phyloP scores from a whole-genome alignment of 371 early-diverging fungal genomes.

The Mortierella sp. region DNA sequence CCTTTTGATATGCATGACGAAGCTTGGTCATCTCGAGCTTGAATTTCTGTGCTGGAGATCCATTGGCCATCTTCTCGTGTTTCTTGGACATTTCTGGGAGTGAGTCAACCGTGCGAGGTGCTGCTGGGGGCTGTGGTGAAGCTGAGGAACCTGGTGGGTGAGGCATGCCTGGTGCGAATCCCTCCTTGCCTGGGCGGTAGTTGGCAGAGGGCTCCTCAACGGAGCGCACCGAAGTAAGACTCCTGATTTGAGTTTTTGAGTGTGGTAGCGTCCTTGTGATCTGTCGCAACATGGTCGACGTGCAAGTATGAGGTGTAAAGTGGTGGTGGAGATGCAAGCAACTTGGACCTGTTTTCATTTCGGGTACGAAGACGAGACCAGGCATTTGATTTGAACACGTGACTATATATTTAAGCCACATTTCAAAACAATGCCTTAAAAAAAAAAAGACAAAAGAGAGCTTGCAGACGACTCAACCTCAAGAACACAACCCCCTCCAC shows the following conservation, averaged over 20 bases:
- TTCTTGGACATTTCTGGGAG: conserved; percentile 54
- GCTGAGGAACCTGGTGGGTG: conserved; percentile 52
- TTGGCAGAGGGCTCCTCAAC: conserved; percentile 52
- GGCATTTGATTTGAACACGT: conserved; percentile 16
- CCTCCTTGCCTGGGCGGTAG: conserved; percentile 55
- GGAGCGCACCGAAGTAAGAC: conserved; percentile 39
- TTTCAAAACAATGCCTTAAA: conserved; percentile 30
- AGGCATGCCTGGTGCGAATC: conserved; percentile 56
- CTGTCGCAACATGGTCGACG: conserved; percentile 49
- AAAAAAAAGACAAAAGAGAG: conserved; percentile 14
- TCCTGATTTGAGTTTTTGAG: conserved; percentile 27
- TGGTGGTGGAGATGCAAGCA: not conserved
- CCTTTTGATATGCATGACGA: conserved; percentile 47
- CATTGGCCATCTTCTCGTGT: conserved; percentile 42
- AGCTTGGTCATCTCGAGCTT: conserved; percentile 55
- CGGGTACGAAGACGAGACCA: conserved; percentile 6
- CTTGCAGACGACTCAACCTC: not conserved
- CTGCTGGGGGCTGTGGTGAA: conserved; percentile 42
- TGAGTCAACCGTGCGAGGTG: conserved; percentile 46
- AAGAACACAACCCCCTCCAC: not conserved
- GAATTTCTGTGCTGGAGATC: conserved; percentile 40
- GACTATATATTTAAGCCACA: conserved; percentile 24
- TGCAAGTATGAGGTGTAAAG: not conserved
- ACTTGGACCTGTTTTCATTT: conserved; percentile 6
- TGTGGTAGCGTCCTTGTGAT: conserved; percentile 38